Evolutionary conservation across 1,139 yeast species (phyloP), one percentile per base, ranked within the genome.

Genomic region (Candida sp.): DNA sequence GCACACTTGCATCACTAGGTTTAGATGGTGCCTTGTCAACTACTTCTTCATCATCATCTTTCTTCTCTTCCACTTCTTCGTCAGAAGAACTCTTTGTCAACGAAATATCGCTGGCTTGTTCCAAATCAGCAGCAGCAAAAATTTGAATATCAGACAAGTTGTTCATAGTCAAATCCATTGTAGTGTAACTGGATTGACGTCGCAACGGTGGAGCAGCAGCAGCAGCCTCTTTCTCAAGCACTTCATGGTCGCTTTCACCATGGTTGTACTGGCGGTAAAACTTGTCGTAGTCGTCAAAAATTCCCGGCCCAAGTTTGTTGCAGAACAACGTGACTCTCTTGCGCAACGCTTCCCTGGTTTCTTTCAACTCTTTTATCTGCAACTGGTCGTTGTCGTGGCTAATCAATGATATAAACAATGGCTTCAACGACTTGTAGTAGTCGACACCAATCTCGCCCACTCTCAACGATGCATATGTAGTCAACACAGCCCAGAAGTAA

Each of bases 251-350:
- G n/a, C 54, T 58, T 3, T 52, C 57, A 7, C 46, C 38, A 7
- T 58, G 55, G 49, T 67, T 67, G 58, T 69, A 71, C 49, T 65
- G 62, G 22, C 61, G 51, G 59, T 73, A 73, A 47, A 77, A 68
- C 41, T 63, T 59, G 38, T 68, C 68, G 54, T 67, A 76, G 66
- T 91, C 96, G 9, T 92, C 90, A 73, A 85, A 91, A 55, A 91
- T 68, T 58, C 81, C 80, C 0, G 96, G 96, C 0, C 97, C 97
- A 51, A 85, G 78, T 47, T 79, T 80, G 62, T 89, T 85, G 55
- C 92, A 88, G 27, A 85, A 75, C 34, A 82, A 84, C 11, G 90
- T 83, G 42, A 91, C 88, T 54, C 83, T 80, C 40, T 66, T 69
- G 2, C 88, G 80, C 50, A 91, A 73, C 45, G 72, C 75, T 39